phyloP scores from a whole-genome alignment of 495 filamentous ascomycete genomes.

The Wilcoxina mikolae region DNA sequence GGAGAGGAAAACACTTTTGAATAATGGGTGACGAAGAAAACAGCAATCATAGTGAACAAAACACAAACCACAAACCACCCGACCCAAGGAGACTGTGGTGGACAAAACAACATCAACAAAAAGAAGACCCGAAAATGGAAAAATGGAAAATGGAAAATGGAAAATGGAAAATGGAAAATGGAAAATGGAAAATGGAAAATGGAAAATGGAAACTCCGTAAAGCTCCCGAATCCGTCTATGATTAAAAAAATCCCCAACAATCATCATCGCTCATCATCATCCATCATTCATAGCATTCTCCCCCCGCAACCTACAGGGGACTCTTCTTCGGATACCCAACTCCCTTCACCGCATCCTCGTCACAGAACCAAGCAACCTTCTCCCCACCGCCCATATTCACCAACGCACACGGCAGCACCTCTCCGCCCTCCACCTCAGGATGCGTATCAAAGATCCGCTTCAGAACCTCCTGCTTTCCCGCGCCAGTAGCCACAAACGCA shows the following conservation, averaged over 20 bases:
- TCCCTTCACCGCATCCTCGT: slow-evolving; percentile 64
- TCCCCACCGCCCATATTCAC: slow-evolving; percentile 73
- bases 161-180: background rate
- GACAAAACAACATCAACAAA: too few species aligned
- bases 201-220: background rate
- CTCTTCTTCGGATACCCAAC: slow-evolving; percentile 59
- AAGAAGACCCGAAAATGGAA: too few species aligned
- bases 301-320: slow-evolving; percentile 28
- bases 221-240: background rate
- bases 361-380: slow-evolving; percentile 89
- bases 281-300: background rate
- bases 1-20: too few species aligned
- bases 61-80: too few species aligned
- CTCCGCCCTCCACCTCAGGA: slow-evolving; percentile 48
- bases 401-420: slow-evolving; percentile 63
- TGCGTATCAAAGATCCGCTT: slow-evolving; percentile 68
- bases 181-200: background rate
- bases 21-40: too few species aligned
- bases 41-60: too few species aligned
- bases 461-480: slow-evolving; percentile 75
- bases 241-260: background rate
- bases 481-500: slow-evolving; percentile 83
- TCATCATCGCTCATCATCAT: background rate
- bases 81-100: too few species aligned
- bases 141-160: background rate